Conservation (phyloP, 2,329 filamentous ascomycete genomes). For the Epichloe glyceriae region DNA sequence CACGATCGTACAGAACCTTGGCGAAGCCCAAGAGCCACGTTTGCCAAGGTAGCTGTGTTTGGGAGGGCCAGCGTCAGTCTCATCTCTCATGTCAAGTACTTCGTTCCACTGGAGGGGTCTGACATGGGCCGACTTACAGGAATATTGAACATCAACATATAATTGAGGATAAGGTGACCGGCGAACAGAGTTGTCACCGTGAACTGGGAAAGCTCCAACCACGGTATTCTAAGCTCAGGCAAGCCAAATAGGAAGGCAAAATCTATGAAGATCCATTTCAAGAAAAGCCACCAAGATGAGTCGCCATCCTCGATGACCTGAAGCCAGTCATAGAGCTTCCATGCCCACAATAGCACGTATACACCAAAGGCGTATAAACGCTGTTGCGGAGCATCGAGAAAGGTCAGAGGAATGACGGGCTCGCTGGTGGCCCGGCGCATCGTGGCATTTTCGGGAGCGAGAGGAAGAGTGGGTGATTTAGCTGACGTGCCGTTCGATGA, state of each 20-base stretch:
- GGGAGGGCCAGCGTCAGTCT: neutral
- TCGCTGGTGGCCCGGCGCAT: constrained; percentile 17
- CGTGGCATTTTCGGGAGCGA: constrained; percentile 31
- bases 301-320: constrained; percentile 67
- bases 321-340: constrained; percentile 79
- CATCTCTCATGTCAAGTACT: neutral
- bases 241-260: constrained; percentile 76
- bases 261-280: constrained; percentile 90
- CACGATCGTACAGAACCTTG: constrained; percentile 81
- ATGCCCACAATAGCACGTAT: constrained; percentile 64
- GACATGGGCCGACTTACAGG: constrained; percentile 38
- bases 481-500: constrained; percentile 17
- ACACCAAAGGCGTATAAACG: constrained; percentile 75
- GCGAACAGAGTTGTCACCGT: constrained; percentile 60
- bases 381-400: constrained; percentile 85
- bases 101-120: neutral
- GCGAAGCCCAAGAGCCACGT: constrained; percentile 59
- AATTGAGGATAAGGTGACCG: constrained; percentile 60
- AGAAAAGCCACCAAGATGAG: constrained; percentile 77
- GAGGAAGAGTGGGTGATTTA: constrained; percentile 27
- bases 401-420: constrained; percentile 66
- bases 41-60: constrained; percentile 52
- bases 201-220: constrained; percentile 80
- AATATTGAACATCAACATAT: constrained; percentile 86
- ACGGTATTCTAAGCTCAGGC: constrained; percentile 81